Conservation (phyloP, 345 rosid species). For the Salix dunnii region DNA sequence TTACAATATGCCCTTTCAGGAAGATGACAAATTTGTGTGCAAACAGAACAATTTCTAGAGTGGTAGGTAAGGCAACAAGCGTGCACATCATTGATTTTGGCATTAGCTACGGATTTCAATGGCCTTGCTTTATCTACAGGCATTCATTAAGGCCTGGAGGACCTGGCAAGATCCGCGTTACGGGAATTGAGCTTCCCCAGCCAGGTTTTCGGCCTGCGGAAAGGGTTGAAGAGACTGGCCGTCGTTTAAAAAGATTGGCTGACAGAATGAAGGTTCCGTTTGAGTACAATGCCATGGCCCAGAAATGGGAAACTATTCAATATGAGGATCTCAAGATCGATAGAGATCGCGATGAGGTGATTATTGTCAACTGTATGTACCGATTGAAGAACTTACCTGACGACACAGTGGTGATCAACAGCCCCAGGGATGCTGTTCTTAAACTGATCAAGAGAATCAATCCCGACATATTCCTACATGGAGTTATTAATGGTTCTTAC, state of each 20-base stretch:
- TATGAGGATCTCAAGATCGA: constrained; percentile 59
- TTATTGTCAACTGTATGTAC: constrained; percentile 53
- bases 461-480: constrained; percentile 63
- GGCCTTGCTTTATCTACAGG: constrained; percentile 75
- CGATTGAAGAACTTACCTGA: constrained; percentile 60
- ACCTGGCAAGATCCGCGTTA: constrained; percentile 63
- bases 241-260: constrained; percentile 51
- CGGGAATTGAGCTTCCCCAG: constrained; percentile 82
- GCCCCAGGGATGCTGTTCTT: constrained; percentile 63
- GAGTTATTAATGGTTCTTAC: constrained; percentile 53
- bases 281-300: constrained; percentile 53
- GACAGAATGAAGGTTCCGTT: constrained; percentile 58
- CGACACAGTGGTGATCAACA: constrained; percentile 47
- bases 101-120: constrained; percentile 73
- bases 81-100: constrained; percentile 81
- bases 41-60: constrained; percentile 43
- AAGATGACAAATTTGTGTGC: constrained; percentile 47
- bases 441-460: constrained; percentile 50
- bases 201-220: constrained; percentile 70
- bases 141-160: constrained; percentile 40
- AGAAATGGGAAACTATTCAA: constrained; percentile 70
- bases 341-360: constrained; percentile 45
- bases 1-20: constrained; percentile 49
- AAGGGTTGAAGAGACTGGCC: constrained; percentile 67
- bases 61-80: constrained; percentile 44